phyloP scores from a whole-genome alignment of 164 flowering plant species.

The Liriodendron chinense region DNA sequence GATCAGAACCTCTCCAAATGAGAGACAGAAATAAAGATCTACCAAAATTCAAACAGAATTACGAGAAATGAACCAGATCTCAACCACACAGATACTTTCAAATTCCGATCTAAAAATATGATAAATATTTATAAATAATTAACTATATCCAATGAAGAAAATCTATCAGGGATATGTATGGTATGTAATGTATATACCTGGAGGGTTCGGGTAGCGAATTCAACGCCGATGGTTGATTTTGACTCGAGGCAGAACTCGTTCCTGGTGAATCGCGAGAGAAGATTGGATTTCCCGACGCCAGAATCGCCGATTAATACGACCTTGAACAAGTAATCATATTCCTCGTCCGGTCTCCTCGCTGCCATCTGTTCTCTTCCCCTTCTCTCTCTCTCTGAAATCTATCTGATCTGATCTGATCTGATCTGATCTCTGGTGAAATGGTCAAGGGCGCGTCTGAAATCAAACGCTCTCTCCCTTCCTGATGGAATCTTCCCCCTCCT shows the following conservation, averaged over 20 bases:
- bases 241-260: conserved; percentile 81
- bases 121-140: too few relatives aligned
- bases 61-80: background rate
- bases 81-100: background rate
- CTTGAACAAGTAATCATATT: conserved; percentile 80
- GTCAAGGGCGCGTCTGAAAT: too few relatives aligned
- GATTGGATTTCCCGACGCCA: conserved; percentile 80
- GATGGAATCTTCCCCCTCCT: too few relatives aligned
- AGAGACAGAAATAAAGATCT: background rate
- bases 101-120: background rate
- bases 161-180: background rate
- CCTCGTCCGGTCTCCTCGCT: conserved; percentile 46
- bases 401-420: too few relatives aligned
- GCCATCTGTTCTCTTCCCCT: conserved; percentile 12
- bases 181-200: conserved; percentile 36
- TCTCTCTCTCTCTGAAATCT: background rate
- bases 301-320: conserved; percentile 83
- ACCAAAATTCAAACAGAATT: background rate
- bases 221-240: conserved; percentile 80
- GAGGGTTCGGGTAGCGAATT: conserved; percentile 75
- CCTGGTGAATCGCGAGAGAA: conserved; percentile 73
- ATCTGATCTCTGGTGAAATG: too few relatives aligned
- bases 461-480: too few relatives aligned
- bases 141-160: too few relatives aligned
- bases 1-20: too few relatives aligned